These are phyloP conservation scores for Sporothrix inflata DNA, from an alignment of 2,329 filamentous ascomycete genomes.

Conservation along the genomic window DNA sequence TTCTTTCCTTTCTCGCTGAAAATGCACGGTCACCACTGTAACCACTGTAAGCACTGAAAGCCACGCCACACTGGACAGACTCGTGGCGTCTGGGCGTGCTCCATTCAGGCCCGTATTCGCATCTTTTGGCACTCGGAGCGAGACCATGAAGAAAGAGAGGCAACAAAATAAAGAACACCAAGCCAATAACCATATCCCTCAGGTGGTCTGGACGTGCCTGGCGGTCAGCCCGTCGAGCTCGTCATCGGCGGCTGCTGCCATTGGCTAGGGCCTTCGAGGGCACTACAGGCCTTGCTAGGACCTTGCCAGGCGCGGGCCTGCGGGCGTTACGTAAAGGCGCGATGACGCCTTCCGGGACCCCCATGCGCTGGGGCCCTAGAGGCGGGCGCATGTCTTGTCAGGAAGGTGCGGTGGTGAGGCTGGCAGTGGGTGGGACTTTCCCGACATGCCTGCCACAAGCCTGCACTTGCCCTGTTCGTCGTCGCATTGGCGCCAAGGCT, in stretches of 20 bases:
- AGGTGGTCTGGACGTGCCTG: slow-evolving; percentile 11
- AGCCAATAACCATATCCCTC: slow-evolving; percentile 8
- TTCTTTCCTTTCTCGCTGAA: neutral
- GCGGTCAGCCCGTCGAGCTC: slow-evolving; percentile 16
- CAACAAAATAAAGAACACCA: neutral
- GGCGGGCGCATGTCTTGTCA: neutral
- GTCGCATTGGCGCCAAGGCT: slow-evolving; percentile 9
- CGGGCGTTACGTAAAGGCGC: slow-evolving; percentile 21
- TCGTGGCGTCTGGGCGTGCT: neutral
- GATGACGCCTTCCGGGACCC: slow-evolving; percentile 21
- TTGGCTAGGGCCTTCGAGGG: neutral
- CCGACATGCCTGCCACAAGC: neutral
- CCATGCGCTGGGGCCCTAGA: neutral
- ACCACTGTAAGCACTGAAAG: neutral
- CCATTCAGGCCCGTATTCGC: neutral
- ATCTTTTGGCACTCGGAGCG: neutral
- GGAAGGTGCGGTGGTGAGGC: neutral
- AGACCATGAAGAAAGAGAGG: neutral
- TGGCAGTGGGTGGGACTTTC: neutral
- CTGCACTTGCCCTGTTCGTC: neutral
- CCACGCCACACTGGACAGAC: neutral
- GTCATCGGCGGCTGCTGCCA: slow-evolving; percentile 22
- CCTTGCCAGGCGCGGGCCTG: neutral
- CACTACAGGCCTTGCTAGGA: neutral
- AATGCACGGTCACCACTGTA: too few relatives aligned